A percentile compares a stretch with the other conserved stretches of the same genome.
phyloP scores from a whole-genome alignment of 352 stramenopile genomes.

The Discostella stelligera region DNA sequence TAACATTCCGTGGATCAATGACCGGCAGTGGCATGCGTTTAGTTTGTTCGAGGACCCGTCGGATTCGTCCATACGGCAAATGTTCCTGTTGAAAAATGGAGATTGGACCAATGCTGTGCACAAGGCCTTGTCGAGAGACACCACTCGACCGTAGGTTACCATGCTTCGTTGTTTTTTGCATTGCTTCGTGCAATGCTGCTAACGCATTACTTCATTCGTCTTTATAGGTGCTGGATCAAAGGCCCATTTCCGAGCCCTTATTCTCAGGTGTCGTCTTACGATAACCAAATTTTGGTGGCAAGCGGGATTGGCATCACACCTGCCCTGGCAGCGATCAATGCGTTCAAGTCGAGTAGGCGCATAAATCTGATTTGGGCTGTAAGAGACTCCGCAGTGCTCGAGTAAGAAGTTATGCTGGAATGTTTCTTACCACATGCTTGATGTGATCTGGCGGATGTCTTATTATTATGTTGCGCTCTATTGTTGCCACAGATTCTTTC shows the following conservation, averaged over 20 bases:
- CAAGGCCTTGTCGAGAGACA: constrained; percentile 41
- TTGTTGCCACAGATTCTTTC: constrained; percentile 46
- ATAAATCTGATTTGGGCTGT: constrained; percentile 58
- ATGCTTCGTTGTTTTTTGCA: background rate
- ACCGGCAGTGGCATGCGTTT: constrained; percentile 62
- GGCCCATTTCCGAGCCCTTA: constrained; percentile 61
- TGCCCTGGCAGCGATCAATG: constrained; percentile 45
- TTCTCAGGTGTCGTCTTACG: constrained; percentile 40
- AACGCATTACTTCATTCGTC: background rate
- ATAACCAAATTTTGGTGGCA: constrained; percentile 65
- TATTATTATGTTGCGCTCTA: constrained; percentile 1
- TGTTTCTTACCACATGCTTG: background rate
- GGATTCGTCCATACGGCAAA: constrained; percentile 33
- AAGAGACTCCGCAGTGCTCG: constrained; percentile 42
- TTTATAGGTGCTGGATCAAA: constrained; percentile 42
- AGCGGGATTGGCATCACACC: constrained; percentile 60
- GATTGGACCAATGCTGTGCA: constrained; percentile 58
- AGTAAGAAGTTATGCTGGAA: constrained; percentile 16
- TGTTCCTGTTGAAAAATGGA: constrained; percentile 54
- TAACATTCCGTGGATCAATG: constrained; percentile 49
- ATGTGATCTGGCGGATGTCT: too few relatives aligned
- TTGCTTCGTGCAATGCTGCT: background rate
- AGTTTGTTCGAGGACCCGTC: constrained; percentile 52
- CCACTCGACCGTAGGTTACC: constrained; percentile 29
- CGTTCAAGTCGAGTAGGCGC: constrained; percentile 44